A percentile compares a stretch with the other conserved stretches of the same genome.
Evolutionary conservation across 345 rosid species (phyloP).

Genomic region (Acer saccharum): DNA sequence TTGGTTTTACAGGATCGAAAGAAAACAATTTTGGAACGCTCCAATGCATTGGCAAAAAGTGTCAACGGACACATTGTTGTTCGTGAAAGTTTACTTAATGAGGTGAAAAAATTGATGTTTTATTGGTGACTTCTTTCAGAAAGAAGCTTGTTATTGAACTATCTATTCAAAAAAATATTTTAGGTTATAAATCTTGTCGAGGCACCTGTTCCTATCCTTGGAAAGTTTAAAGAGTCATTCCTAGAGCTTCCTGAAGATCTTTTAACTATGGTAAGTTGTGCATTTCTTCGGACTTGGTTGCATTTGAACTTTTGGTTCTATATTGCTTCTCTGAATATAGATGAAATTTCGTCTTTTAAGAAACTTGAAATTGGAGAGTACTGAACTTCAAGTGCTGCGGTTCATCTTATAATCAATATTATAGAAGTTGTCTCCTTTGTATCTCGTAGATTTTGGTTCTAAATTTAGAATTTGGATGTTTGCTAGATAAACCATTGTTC

Average conservation of each 20-base stretch:
- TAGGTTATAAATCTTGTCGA: constrained; percentile 97
- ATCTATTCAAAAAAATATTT: constrained; percentile 18
- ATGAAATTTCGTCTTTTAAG: not conserved
- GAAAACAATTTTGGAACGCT: constrained; percentile 60
- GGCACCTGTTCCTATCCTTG: constrained; percentile 86
- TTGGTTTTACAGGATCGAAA: constrained; percentile 59
- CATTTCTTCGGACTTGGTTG: not conserved
- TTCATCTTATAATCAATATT: not conserved
- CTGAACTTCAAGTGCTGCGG: not conserved
- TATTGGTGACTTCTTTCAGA: constrained; percentile 24
- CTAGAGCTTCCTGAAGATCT: constrained; percentile 92
- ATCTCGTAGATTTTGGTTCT: not conserved
- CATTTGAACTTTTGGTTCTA: not conserved
- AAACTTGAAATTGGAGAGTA: not conserved
- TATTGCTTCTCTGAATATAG: not conserved
- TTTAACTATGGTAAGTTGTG: constrained; percentile 68
- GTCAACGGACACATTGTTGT: constrained; percentile 62
- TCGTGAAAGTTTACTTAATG: constrained; percentile 68
- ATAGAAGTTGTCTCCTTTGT: not conserved
- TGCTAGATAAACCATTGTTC: constrained; percentile 2
- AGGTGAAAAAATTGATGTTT: constrained; percentile 45
- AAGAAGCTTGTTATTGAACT: constrained; percentile 7
- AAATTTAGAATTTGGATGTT: not conserved
- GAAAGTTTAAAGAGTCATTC: constrained; percentile 81
- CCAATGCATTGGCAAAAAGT: constrained; percentile 61